These are phyloP conservation scores for Stemphylium vesicarium DNA, from an alignment of 2,329 filamentous ascomycete species.

Conservation along the genomic window DNA sequence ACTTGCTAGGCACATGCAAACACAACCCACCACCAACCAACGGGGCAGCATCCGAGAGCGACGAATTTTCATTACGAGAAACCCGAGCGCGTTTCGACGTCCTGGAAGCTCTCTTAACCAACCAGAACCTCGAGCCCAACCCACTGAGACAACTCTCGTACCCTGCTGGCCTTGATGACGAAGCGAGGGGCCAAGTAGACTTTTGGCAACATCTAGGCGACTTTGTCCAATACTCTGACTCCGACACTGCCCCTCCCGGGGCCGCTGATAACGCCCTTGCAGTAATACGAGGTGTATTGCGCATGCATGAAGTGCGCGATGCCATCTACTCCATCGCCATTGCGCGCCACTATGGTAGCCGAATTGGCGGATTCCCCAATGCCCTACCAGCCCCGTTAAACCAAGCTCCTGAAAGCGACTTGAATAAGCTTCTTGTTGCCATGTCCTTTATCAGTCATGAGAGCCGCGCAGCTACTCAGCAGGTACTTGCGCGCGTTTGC, in stretches of 20 bases:
- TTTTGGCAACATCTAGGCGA: constrained; percentile 84
- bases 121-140: constrained; percentile 67
- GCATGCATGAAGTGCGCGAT: constrained; percentile 84
- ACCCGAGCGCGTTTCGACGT: constrained; percentile 72
- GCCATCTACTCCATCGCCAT: constrained; percentile 89
- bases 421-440: constrained; percentile 56
- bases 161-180: constrained; percentile 51
- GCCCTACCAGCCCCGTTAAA: constrained; percentile 39
- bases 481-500: constrained; percentile 57
- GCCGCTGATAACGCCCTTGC: constrained; percentile 70
- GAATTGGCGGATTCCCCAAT: constrained; percentile 56
- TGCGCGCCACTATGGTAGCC: constrained; percentile 74
- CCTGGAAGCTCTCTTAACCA: constrained; percentile 77
- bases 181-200: constrained; percentile 63
- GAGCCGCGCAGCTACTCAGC: constrained; percentile 53
- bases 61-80: constrained; percentile 68
- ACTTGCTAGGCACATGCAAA: constrained; percentile 61
- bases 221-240: constrained; percentile 70
- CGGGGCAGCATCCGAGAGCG: constrained; percentile 49
- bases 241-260: constrained; percentile 62
- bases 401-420: constrained; percentile 43
- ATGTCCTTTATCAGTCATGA: constrained; percentile 57
- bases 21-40: constrained; percentile 44
- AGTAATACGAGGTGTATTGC: constrained; percentile 72
- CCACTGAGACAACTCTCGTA: constrained; percentile 61